These are phyloP conservation scores for Aspergillus amoenus DNA, from an alignment of 2,329 filamentous ascomycete species.

Conservation along the genomic window DNA sequence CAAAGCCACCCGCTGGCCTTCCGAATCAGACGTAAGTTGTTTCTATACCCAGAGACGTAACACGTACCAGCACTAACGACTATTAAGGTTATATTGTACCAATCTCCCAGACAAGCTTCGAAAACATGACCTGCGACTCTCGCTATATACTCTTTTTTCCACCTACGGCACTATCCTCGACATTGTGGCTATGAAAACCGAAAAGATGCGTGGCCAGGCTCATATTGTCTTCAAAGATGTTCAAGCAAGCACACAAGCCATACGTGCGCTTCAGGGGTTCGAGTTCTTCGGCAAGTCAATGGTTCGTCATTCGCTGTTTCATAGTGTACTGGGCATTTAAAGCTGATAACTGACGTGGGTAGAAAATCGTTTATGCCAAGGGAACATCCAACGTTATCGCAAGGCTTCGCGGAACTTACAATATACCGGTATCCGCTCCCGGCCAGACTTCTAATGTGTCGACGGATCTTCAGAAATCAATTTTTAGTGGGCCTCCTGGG, in stretches of 20 bases:
- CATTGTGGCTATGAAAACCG: constrained; percentile 82
- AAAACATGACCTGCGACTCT: constrained; percentile 81
- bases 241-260: constrained; percentile 88
- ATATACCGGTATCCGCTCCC: constrained; percentile 57
- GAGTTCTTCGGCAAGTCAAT: constrained; percentile 82
- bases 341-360: constrained; percentile 8
- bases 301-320: constrained; percentile 56
- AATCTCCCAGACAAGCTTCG: constrained; percentile 89
- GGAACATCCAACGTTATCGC: constrained; percentile 83
- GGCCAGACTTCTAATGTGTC: constrained; percentile 60
- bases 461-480: constrained; percentile 74
- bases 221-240: constrained; percentile 89
- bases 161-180: constrained; percentile 92
- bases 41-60: constrained; percentile 2
- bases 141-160: constrained; percentile 89
- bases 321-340: not conserved
- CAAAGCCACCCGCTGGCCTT: constrained; percentile 51
- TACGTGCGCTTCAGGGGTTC: constrained; percentile 83
- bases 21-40: constrained; percentile 73
- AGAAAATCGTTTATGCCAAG: constrained; percentile 92
- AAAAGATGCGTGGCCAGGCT: constrained; percentile 93
- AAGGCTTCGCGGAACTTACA: constrained; percentile 89
- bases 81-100: constrained; percentile 73
- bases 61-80: constrained; percentile 20
- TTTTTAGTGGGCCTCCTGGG: constrained; percentile 65